Conservation (phyloP, 2,329 filamentous ascomycete genomes). For the Trichoderma polysporum region DNA sequence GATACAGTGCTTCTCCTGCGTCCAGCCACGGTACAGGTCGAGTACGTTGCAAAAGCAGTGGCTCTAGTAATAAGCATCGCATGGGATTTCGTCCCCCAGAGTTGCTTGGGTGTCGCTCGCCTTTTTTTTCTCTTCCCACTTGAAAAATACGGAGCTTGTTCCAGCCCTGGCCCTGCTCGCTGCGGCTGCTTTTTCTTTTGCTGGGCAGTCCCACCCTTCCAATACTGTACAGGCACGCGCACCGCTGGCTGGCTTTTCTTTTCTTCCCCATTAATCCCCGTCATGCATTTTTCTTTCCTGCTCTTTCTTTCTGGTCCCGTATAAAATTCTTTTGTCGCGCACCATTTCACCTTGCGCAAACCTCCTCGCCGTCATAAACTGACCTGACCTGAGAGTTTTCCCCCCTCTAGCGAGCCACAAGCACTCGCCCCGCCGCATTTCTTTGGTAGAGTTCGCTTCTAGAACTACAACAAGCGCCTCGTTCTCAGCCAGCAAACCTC, state of each 20-base stretch:
- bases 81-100: conserved; percentile 22
- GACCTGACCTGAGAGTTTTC: conserved; percentile 3
- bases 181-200: background rate
- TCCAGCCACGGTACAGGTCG: background rate
- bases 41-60: background rate
- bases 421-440: conserved; percentile 1
- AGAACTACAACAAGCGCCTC: conserved; percentile 16
- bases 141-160: conserved; percentile 23
- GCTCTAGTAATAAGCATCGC: conserved; percentile 25
- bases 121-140: background rate
- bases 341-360: conserved; percentile 20
- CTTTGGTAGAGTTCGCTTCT: conserved; percentile 14
- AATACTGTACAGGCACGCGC: conserved; percentile 14
- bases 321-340: conserved; percentile 37
- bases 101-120: conserved; percentile 3
- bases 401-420: background rate
- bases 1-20: background rate
- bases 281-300: conserved; percentile 28
- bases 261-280: conserved; percentile 30
- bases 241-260: conserved; percentile 24
- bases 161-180: background rate
- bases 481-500: background rate
- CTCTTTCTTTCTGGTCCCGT: conserved; percentile 23
- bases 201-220: conserved; percentile 19
- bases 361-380: conserved; percentile 20